phyloP scores from a whole-genome alignment of 495 filamentous ascomycete genomes.

The Immersiella caudata region DNA sequence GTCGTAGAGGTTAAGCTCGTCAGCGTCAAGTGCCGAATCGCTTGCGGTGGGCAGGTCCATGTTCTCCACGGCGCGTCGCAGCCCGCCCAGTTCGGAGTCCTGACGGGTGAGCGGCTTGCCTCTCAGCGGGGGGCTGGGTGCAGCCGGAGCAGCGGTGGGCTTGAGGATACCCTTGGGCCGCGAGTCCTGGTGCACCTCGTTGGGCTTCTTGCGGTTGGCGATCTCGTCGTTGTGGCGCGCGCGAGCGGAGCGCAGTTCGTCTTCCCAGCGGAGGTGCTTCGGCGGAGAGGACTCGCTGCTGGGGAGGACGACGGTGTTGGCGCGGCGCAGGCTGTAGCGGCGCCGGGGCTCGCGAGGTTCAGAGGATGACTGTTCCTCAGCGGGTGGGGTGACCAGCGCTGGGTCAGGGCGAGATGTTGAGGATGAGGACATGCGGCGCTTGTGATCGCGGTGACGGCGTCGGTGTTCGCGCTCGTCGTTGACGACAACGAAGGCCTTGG shows the following conservation, averaged over 20 bases:
- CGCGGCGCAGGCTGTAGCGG: slow-evolving; percentile 22
- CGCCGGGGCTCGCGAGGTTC: slow-evolving; percentile 6
- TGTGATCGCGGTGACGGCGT: slow-evolving; percentile 26
- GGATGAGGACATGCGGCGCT: slow-evolving; percentile 26
- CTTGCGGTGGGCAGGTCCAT: slow-evolving; percentile 27
- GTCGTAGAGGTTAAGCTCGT: slow-evolving; percentile 15
- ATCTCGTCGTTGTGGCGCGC: slow-evolving; percentile 43
- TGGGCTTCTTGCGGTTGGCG: slow-evolving; percentile 35
- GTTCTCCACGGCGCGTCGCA: slow-evolving; percentile 32
- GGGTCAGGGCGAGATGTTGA: slow-evolving; percentile 14
- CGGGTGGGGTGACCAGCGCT: slow-evolving; percentile 20
- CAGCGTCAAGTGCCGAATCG: slow-evolving; percentile 19
- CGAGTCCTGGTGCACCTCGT: slow-evolving; percentile 18
- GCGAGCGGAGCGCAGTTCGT: slow-evolving; percentile 33
- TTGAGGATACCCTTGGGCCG: slow-evolving; percentile 40
- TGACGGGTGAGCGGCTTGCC: slow-evolving; percentile 15
- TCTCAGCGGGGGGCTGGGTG: slow-evolving; percentile 12
- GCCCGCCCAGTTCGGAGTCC: slow-evolving; percentile 19
- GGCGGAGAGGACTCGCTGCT: slow-evolving; percentile 31
- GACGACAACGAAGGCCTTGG: slow-evolving; percentile 27
- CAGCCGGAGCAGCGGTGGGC: slow-evolving; percentile 14
- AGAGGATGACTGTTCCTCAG: slow-evolving; percentile 16
- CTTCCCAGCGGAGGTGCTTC: slow-evolving; percentile 38
- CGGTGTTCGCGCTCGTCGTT: slow-evolving; percentile 36
- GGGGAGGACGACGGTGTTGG: slow-evolving; percentile 29